Evolutionary conservation across 2,329 filamentous ascomycete genomes (phyloP).

Genomic region (Grosmannia huntii): DNA sequence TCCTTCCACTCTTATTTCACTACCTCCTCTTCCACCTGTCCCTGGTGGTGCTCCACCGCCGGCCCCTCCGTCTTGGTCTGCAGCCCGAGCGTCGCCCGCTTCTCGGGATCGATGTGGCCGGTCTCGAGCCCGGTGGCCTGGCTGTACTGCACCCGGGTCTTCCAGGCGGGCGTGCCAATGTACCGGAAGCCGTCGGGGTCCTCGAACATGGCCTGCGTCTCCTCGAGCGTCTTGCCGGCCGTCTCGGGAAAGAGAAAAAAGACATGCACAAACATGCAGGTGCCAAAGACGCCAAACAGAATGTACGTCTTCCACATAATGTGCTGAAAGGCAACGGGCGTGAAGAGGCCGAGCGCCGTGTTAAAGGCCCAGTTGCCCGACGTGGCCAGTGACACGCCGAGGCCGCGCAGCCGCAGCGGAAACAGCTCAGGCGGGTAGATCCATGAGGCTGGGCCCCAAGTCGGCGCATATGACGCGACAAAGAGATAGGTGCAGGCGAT

Average conservation of each 20-base stretch:
- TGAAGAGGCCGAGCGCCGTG: slow-evolving; percentile 26
- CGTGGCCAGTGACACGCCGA: slow-evolving; percentile 22
- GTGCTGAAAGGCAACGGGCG: slow-evolving; percentile 23
- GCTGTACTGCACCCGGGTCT: slow-evolving; percentile 24
- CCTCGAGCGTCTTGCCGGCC: slow-evolving; percentile 22
- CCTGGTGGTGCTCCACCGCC: neutral
- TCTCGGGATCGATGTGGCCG: slow-evolving; percentile 22
- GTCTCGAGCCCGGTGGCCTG: slow-evolving; percentile 20
- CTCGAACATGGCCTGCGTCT: slow-evolving; percentile 21
- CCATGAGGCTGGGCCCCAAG: slow-evolving; percentile 31
- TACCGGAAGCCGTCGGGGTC: slow-evolving; percentile 24
- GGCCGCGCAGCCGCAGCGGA: slow-evolving; percentile 26
- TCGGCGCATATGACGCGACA: slow-evolving; percentile 35
- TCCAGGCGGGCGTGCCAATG: slow-evolving; percentile 29
- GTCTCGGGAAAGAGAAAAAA: slow-evolving; percentile 23
- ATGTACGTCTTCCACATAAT: slow-evolving; percentile 25
- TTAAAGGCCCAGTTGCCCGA: slow-evolving; percentile 27
- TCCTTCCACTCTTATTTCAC: neutral
- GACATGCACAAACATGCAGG: slow-evolving; percentile 21
- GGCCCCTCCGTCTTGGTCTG: slow-evolving; percentile 11
- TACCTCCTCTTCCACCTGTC: neutral
- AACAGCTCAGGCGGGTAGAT: slow-evolving; percentile 35
- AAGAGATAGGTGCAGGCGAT: slow-evolving; percentile 56
- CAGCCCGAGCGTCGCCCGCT: slow-evolving; percentile 14
- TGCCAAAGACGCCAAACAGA: slow-evolving; percentile 22